A percentile compares a stretch with the other conserved stretches of the same genome.
These are phyloP conservation scores for Penicillium steckii DNA, from an alignment of 495 filamentous ascomycete species.

Conservation along the genomic window DNA sequence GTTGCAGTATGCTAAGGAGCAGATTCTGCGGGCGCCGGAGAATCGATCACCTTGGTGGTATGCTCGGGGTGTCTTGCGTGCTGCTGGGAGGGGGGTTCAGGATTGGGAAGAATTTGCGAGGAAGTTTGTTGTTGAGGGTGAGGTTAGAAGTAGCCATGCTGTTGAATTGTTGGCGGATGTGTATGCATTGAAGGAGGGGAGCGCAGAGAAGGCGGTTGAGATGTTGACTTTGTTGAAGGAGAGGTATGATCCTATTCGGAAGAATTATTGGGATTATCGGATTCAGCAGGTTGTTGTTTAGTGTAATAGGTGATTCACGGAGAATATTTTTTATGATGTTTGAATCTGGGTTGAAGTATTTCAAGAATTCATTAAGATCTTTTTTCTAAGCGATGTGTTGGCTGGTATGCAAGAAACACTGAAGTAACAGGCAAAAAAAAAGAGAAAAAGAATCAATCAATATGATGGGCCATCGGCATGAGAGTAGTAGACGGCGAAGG, in stretches of 20 bases:
- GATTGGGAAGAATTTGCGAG: conserved; percentile 63
- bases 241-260: conserved; percentile 87
- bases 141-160: conserved; percentile 75
- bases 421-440: not conserved
- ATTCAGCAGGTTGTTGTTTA: conserved; percentile 33
- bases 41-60: conserved; percentile 95
- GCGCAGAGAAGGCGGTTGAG: conserved; percentile 37
- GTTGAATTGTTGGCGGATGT: conserved; percentile 86
- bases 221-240: conserved; percentile 72
- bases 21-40: conserved; percentile 79
- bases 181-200: conserved; percentile 60
- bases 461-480: not conserved
- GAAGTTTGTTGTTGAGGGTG: conserved; percentile 58
- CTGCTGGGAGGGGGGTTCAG: conserved; percentile 55
- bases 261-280: conserved; percentile 89
- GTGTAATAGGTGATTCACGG: not conserved
- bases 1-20: conserved; percentile 65
- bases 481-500: too few species aligned
- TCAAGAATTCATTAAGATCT: not conserved
- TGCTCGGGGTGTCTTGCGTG: conserved; percentile 70
- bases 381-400: conserved; percentile 8
- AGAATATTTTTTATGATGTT: not conserved
- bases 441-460: not conserved
- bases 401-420: conserved; percentile 5
- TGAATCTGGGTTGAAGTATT: not conserved